These are phyloP conservation scores for Boeremia exigua DNA, from an alignment of 2,329 filamentous ascomycete genomes.

Conservation along the genomic window DNA sequence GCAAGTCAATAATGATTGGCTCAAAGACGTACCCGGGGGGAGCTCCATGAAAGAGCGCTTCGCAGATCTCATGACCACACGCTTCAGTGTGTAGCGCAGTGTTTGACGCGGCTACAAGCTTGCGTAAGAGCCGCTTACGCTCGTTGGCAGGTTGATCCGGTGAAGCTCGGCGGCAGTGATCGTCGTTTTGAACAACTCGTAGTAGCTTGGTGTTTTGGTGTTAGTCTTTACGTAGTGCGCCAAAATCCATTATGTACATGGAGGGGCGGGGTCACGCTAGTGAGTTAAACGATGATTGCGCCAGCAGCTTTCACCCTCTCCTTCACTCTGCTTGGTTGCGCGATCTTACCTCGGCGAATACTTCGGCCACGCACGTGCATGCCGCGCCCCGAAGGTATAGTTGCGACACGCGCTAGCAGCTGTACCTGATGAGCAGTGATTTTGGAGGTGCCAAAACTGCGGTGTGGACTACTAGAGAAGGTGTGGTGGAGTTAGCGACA, in stretches of 20 bases:
- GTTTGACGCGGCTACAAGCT: neutral
- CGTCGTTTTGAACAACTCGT: neutral
- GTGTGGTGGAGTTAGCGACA: neutral
- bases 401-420: neutral
- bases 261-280: neutral
- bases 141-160: neutral
- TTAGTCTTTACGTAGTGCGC: neutral
- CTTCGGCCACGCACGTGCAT: neutral
- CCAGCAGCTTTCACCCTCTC: neutral
- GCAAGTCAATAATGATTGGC: neutral
- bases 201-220: neutral
- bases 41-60: neutral
- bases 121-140: neutral
- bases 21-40: neutral
- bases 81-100: neutral
- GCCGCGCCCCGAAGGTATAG: no score
- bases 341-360: neutral
- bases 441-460: neutral
- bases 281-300: neutral
- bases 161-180: conserved; percentile 4
- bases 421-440: neutral
- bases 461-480: conserved; percentile 6
- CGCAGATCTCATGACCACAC: no score
- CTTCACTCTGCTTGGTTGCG: neutral
- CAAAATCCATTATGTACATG: neutral